Conservation (phyloP, 768 basidiomycete genomes). For the Macrolepiota fuliginosa region DNA sequence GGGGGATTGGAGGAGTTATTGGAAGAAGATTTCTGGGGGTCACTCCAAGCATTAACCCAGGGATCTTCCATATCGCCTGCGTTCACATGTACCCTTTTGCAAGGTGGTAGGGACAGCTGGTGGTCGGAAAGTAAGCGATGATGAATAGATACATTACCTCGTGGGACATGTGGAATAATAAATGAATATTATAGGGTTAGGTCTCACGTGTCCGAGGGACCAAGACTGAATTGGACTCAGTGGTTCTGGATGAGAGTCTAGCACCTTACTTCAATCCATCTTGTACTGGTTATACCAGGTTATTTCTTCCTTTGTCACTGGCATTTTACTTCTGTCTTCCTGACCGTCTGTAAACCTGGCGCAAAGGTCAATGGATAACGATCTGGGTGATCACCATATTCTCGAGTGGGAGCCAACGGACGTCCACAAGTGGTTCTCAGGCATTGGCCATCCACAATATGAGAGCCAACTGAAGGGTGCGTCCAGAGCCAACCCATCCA, state of each 20-base stretch:
- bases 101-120: not conserved
- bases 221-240: conserved; percentile 2
- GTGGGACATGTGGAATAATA: conserved; percentile 10
- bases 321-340: not conserved
- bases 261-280: not conserved
- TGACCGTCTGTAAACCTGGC: not conserved
- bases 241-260: not conserved
- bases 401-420: conserved; percentile 73
- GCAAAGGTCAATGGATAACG: conserved; percentile 31
- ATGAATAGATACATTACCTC: not conserved
- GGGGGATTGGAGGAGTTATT: conserved; percentile 1
- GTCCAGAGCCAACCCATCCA: conserved; percentile 21
- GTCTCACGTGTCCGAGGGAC: conserved; percentile 11
- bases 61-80: conserved; percentile 61
- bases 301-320: conserved; percentile 1
- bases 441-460: conserved; percentile 84
- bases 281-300: not conserved
- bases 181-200: conserved; percentile 12
- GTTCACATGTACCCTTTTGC: not conserved
- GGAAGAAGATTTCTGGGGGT: conserved; percentile 33
- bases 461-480: conserved; percentile 77
- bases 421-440: conserved; percentile 76
- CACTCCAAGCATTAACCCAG: conserved; percentile 72
- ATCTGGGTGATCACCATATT: conserved; percentile 36
- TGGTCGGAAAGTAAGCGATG: not conserved